A percentile compares a stretch with the other conserved stretches of the same genome.
These are phyloP conservation scores for Zizania latifolia DNA, from an alignment of 176 grass and related monocot species.

Conservation along the genomic window DNA sequence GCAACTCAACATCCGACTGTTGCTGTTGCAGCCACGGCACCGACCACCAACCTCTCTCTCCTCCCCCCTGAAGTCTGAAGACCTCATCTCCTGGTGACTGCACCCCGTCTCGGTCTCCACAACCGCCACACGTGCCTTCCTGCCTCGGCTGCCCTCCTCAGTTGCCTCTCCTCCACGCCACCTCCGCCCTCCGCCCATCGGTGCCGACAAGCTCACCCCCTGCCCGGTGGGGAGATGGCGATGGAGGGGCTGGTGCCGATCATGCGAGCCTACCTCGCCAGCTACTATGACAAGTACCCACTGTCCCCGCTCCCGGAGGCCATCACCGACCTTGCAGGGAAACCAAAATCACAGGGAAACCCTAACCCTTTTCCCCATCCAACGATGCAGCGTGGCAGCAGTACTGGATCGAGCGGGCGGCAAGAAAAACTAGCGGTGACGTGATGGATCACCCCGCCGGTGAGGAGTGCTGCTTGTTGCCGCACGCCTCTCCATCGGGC, in stretches of 20 bases:
- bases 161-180: neutral
- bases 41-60: neutral
- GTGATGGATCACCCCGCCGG: no score
- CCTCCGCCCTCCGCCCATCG: neutral
- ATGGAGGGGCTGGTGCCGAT: conserved; percentile 80
- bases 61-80: neutral
- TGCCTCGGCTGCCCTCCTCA: neutral
- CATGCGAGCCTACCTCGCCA: conserved; percentile 72
- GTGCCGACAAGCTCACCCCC: neutral
- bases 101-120: neutral
- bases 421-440: no score
- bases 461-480: no score
- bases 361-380: no score
- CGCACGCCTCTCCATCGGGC: no score
- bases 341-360: no score
- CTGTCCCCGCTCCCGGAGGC: conserved; percentile 43
- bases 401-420: no score
- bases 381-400: no score
- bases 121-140: conserved; percentile 10
- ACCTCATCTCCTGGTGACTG: conserved; percentile 26
- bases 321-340: conserved; percentile 33
- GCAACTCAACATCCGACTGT: conserved; percentile 6
- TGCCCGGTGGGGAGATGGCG: conserved; percentile 48
- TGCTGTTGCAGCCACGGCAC: neutral
- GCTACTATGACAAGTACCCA: conserved; percentile 86